Conservation (phyloP, 31 red algal species). For the Endocladia muricata region DNA sequence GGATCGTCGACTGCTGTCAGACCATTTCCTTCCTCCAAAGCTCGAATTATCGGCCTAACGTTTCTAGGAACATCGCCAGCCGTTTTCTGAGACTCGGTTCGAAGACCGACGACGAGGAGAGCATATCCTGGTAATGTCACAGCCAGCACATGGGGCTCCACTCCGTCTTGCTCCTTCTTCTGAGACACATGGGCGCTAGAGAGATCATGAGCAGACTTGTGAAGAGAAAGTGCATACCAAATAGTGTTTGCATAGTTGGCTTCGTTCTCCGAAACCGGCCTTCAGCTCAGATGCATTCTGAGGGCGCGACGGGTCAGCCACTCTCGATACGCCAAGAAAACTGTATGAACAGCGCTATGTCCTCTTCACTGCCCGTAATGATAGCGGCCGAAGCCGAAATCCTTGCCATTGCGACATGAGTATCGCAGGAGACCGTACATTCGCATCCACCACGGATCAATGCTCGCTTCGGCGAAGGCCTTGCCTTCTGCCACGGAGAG, state of each 20-base stretch:
- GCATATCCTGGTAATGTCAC: conserved; percentile 1
- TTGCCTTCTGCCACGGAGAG: no score
- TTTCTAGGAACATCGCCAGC: conserved; percentile 17
- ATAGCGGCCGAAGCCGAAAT: no score
- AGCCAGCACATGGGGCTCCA: conserved; percentile 15
- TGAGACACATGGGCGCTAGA: background rate
- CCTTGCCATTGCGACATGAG: no score
- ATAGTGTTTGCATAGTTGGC: conserved; percentile 45
- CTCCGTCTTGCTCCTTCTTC: background rate
- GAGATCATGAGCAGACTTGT: background rate
- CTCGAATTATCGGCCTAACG: conserved; percentile 20
- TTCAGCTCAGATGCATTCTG: background rate
- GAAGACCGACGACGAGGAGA: conserved; percentile 17
- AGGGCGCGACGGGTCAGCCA: no score
- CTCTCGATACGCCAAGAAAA: no score
- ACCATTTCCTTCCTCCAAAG: conserved; percentile 7
- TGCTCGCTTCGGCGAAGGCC: no score
- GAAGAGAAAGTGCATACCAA: background rate
- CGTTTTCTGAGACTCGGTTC: conserved; percentile 29
- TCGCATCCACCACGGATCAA: no score
- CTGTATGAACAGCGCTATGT: no score
- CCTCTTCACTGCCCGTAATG: no score
- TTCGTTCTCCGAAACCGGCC: conserved; percentile 28
- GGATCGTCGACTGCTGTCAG: conserved; percentile 15
- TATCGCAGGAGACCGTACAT: no score